phyloP scores from a whole-genome alignment of 1,139 yeast species.

The Kodamaea plutei region DNA sequence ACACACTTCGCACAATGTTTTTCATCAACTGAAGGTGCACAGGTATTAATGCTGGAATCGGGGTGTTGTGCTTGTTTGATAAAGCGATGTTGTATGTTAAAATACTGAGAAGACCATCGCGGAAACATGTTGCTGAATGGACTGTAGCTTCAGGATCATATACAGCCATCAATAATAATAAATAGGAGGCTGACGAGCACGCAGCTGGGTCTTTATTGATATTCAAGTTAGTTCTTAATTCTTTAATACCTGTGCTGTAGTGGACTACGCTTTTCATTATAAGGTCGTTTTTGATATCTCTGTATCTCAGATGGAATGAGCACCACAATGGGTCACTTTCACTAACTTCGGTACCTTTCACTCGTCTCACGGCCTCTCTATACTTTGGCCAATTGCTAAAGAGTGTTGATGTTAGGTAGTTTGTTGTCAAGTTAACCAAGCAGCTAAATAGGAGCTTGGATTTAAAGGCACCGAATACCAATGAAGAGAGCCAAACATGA shows the following conservation, averaged over 20 bases:
- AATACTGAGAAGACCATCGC: conserved; percentile 41
- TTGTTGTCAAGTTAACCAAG: conserved; percentile 37
- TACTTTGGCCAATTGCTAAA: conserved; percentile 18
- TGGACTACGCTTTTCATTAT: conserved; percentile 32
- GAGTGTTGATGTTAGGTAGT: conserved; percentile 35
- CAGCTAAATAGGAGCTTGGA: conserved; percentile 34
- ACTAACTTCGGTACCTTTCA: conserved; percentile 1
- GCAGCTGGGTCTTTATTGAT: conserved; percentile 29
- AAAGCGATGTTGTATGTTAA: conserved; percentile 28
- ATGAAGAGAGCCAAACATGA: conserved; percentile 33
- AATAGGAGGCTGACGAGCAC: conserved; percentile 37
- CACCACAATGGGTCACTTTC: background rate
- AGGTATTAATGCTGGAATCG: conserved; percentile 22
- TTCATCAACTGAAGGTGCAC: conserved; percentile 36
- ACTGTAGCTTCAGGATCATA: conserved; percentile 45
- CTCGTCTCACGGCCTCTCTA: conserved; percentile 10
- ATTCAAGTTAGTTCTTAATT: conserved; percentile 29
- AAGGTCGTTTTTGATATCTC: conserved; percentile 20
- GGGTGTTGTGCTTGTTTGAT: too few relatives aligned
- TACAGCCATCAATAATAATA: conserved; percentile 39
- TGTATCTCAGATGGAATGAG: background rate
- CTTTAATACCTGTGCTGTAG: conserved; percentile 37
- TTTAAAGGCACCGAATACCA: conserved; percentile 23
- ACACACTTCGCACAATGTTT: conserved; percentile 34
- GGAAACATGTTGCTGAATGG: conserved; percentile 36